phyloP scores from a whole-genome alignment of 2,329 filamentous ascomycete genomes.

The Metarhizium guizhouense region DNA sequence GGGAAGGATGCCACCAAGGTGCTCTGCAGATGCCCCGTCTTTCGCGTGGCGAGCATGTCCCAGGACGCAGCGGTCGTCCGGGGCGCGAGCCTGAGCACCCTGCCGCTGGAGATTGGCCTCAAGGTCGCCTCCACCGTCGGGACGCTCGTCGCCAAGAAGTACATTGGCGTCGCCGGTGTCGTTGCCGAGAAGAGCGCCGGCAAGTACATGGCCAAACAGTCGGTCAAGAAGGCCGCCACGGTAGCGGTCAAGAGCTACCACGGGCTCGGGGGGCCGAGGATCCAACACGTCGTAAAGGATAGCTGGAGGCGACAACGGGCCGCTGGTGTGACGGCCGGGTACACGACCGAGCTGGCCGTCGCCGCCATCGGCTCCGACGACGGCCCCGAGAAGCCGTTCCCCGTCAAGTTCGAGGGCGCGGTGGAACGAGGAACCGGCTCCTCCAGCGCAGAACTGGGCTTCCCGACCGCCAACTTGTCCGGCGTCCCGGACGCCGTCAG shows the following conservation, averaged over 20 bases:
- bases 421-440: constrained; percentile 35
- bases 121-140: constrained; percentile 45
- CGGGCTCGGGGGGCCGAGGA: constrained; percentile 13
- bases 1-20: constrained; percentile 37
- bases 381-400: constrained; percentile 45
- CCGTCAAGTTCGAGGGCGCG: constrained; percentile 40
- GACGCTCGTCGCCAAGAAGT: constrained; percentile 32
- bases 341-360: constrained; percentile 22
- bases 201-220: constrained; percentile 23
- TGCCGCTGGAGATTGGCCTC: constrained; percentile 58
- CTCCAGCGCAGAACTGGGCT: constrained; percentile 29
- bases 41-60: constrained; percentile 59
- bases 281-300: constrained; percentile 16
- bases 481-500: constrained; percentile 43
- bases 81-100: constrained; percentile 53
- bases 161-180: constrained; percentile 26
- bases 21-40: constrained; percentile 58
- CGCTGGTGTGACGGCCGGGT: constrained; percentile 17
- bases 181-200: constrained; percentile 32
- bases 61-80: constrained; percentile 51
- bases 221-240: constrained; percentile 30
- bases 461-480: constrained; percentile 45
- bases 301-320: constrained; percentile 29
- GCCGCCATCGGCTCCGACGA: constrained; percentile 36
- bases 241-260: constrained; percentile 28